A percentile compares a stretch with the other conserved stretches of the same genome.
These are phyloP conservation scores for Xerophyta viscosa DNA, from an alignment of 106 monocot genomes.

Conservation along the genomic window DNA sequence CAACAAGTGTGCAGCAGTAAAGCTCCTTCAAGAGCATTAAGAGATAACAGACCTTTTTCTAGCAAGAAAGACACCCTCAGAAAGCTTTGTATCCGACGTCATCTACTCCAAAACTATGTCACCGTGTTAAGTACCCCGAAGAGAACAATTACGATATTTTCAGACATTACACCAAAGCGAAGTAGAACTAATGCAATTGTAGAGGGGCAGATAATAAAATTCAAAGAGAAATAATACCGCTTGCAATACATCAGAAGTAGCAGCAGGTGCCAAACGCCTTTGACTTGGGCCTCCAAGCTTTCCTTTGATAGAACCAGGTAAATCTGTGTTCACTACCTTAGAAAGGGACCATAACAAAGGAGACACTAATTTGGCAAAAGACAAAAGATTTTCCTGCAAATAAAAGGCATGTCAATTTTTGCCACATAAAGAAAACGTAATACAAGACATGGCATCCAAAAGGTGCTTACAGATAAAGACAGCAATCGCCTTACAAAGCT, in stretches of 20 bases:
- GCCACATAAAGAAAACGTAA: too few species aligned
- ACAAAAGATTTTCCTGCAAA: constrained; percentile 48
- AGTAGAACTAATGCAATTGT: too few species aligned
- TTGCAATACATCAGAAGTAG: constrained; percentile 52
- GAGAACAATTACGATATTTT: too few species aligned
- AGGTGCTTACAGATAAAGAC: constrained; percentile 36
- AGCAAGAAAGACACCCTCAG: too few species aligned
- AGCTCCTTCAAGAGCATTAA: too few species aligned
- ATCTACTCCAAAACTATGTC: too few species aligned
- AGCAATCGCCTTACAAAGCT: constrained; percentile 8
- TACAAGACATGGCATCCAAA: not conserved
- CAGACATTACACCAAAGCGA: too few species aligned
- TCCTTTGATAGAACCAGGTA: constrained; percentile 69
- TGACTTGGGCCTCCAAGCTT: constrained; percentile 87
- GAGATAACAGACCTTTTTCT: too few species aligned
- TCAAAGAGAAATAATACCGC: constrained; percentile 36
- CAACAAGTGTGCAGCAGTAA: too few species aligned
- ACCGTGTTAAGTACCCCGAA: too few species aligned
- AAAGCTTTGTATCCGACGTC: too few species aligned
- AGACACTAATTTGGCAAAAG: constrained; percentile 36
- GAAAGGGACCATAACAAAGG: constrained; percentile 46
- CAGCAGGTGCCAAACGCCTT: constrained; percentile 47
- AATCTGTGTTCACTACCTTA: constrained; percentile 10
- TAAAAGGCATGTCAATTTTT: not conserved
- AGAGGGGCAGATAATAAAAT: too few species aligned